Base-by-base conservation (phyloP, 495 filamentous ascomycete species). In the Penicillium arizonense region DNA sequence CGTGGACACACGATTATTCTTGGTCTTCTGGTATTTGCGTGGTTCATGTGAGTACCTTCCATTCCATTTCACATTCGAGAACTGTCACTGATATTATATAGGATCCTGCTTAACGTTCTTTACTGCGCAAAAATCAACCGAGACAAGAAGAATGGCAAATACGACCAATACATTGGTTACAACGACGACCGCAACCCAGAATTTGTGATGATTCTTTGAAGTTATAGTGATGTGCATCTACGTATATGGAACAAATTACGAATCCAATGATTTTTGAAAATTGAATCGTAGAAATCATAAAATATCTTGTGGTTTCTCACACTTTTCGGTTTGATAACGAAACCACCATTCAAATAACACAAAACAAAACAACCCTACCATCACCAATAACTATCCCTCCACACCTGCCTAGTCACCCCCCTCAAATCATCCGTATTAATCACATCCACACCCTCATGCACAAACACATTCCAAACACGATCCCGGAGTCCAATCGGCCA, bases 171-270 rank as follows among this genome's bases (percentile, higher is more conserved):
- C 53, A 67, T 65, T 23, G 82, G 81, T 3, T 82, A 66, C 47
- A 80, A 79, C 3, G 86, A 89, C 59, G 86, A 89, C 53, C 77
- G 86, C 37, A 82, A 89, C 50, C 86, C 86, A 1, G 67, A 72
- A 3, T 89, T 89, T 56, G 81, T 71, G 59, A 73, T 87, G 69
- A 71, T 88, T 30, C 58, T 88, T 43, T 87, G 68, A 70, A 23
- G 18, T 30, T 7, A 30, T 9, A 30, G 5, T 30, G 24, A 26
- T 5, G 24, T 26, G 1, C 24, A 26, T 26, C 24, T 26, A 26
- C 7, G 3, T 30, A 10, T 30, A 30, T 30, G 7, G 9, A 30
- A 10, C 28, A 30, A 30, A 30, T 30, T 30, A 6, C 28, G 7
- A 30, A 10, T 30, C 3, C 4, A 30, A 2, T 30, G 0, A 30